These are phyloP conservation scores for Apium graveolens DNA, from an alignment of 129 eudicot species.

Conservation along the genomic window DNA sequence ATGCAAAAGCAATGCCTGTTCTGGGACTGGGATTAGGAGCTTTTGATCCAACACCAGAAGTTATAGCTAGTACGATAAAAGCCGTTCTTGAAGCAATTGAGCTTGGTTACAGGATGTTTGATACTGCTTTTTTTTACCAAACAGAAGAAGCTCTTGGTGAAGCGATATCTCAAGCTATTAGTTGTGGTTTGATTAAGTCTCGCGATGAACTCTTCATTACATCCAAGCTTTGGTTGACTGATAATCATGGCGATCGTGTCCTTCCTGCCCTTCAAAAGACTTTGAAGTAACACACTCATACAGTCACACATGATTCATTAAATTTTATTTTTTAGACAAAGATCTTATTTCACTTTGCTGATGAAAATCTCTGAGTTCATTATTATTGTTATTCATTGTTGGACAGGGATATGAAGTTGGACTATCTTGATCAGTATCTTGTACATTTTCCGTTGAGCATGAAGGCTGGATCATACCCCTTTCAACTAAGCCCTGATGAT, in stretches of 20 bases:
- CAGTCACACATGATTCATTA: neutral
- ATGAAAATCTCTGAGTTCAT: neutral
- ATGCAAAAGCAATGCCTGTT: constrained; percentile 15
- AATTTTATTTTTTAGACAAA: neutral
- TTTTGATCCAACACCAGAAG: neutral
- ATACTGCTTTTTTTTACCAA: constrained; percentile 19
- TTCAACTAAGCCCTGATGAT: neutral
- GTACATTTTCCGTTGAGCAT: neutral
- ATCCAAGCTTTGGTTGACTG: neutral
- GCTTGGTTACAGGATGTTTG: constrained; percentile 27
- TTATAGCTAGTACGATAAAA: neutral
- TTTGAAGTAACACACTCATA: neutral
- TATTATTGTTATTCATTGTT: neutral
- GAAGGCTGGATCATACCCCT: neutral
- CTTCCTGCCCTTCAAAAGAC: neutral
- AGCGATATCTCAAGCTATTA: constrained; percentile 16
- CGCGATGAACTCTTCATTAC: neutral
- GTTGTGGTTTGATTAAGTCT: constrained; percentile 5
- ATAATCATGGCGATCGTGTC: neutral
- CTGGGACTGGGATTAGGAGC: constrained; percentile 16
- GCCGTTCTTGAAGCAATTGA: constrained; percentile 18
- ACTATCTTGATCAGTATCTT: constrained; percentile 4
- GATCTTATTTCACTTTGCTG: neutral
- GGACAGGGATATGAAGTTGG: neutral
- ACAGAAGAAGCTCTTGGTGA: constrained; percentile 24